Evolutionary conservation across 2,329 filamentous ascomycete species (phyloP).

Genomic region (Fusarium musae): DNA sequence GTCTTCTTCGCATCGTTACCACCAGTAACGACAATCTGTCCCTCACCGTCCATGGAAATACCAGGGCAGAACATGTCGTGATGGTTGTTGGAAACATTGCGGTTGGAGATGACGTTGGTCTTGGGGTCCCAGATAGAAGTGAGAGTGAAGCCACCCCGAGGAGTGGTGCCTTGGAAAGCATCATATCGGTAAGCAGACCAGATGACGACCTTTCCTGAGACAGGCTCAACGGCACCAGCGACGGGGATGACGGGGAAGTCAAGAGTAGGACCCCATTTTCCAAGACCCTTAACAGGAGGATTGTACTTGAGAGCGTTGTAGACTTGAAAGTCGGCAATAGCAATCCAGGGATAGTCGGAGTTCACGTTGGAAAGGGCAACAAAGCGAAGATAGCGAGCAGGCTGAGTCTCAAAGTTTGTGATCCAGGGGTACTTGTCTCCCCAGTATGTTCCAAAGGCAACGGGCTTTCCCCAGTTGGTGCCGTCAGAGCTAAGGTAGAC

Average conservation of each 20-base stretch:
- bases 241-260: conserved; percentile 37
- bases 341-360: conserved; percentile 23
- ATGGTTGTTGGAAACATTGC: conserved; percentile 52
- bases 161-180: conserved; percentile 24
- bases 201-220: conserved; percentile 27
- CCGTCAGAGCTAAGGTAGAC: conserved; percentile 33
- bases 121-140: conserved; percentile 33
- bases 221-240: conserved; percentile 34
- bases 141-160: conserved; percentile 33
- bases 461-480: conserved; percentile 24
- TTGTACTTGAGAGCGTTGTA: conserved; percentile 32
- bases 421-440: conserved; percentile 29
- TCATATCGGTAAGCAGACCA: conserved; percentile 38
- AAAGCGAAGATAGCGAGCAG: conserved; percentile 36
- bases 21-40: conserved; percentile 64
- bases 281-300: conserved; percentile 19
- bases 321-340: conserved; percentile 32
- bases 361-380: conserved; percentile 22
- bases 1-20: conserved; percentile 61
- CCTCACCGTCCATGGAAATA: conserved; percentile 60
- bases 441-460: conserved; percentile 35
- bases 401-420: conserved; percentile 35
- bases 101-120: conserved; percentile 28
- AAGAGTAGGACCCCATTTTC: conserved; percentile 34
- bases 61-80: conserved; percentile 70